Evolutionary conservation across 768 basidiomycete genomes (phyloP).

Genomic region (Boletus fagicola): DNA sequence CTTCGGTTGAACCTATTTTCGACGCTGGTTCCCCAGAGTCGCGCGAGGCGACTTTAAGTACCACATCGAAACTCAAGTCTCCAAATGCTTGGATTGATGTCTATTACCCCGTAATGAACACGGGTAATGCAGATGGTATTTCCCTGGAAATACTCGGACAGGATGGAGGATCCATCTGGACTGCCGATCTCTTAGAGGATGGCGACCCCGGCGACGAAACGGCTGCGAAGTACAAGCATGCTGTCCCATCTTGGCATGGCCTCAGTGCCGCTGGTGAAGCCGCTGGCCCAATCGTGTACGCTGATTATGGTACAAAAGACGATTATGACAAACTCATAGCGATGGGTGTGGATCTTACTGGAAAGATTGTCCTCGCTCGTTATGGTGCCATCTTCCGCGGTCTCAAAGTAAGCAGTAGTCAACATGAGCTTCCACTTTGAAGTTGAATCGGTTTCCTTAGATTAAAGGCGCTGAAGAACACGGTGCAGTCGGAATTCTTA

Average conservation of each 20-base stretch:
- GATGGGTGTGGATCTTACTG: constrained; percentile 68
- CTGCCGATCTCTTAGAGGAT: constrained; percentile 72
- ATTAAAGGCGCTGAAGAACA: constrained; percentile 81
- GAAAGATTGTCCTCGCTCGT: constrained; percentile 74
- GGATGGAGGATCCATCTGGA: constrained; percentile 56
- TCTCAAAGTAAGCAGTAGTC: constrained; percentile 56
- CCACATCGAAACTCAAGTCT: constrained; percentile 43
- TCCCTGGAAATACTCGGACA: constrained; percentile 63
- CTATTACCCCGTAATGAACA: constrained; percentile 89
- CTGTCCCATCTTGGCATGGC: constrained; percentile 85
- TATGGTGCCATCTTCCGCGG: constrained; percentile 82
- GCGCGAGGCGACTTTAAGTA: constrained; percentile 60
- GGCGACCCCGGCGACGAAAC: constrained; percentile 68
- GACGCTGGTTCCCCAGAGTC: constrained; percentile 68
- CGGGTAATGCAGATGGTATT: constrained; percentile 55
- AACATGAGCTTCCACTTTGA: constrained; percentile 5
- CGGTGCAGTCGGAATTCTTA: constrained; percentile 74
- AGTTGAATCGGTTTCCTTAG: constrained; percentile 35
- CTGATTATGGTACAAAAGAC: constrained; percentile 73
- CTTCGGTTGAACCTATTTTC: constrained; percentile 52
- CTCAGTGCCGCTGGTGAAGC: constrained; percentile 75
- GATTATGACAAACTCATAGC: constrained; percentile 64
- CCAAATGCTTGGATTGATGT: constrained; percentile 81
- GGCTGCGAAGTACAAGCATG: constrained; percentile 61
- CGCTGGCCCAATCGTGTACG: constrained; percentile 69